phyloP scores from a whole-genome alignment of 139 green algal species.

The Chlamydomonas schloesseri region DNA sequence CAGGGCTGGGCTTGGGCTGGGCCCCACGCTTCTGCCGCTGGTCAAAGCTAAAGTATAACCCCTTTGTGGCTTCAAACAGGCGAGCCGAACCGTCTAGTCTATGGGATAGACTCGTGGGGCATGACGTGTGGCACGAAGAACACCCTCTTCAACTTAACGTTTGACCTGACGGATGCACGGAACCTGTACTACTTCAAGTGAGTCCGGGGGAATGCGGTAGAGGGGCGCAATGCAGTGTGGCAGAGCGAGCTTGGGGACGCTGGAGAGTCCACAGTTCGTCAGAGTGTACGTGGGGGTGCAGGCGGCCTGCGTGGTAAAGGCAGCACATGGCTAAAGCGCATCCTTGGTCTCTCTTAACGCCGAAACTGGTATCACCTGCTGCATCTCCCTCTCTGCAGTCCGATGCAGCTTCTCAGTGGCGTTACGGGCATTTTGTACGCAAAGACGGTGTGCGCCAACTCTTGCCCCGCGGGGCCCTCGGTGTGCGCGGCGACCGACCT shows the following conservation, averaged over 20 bases:
- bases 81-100: conserved; percentile 70
- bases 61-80: conserved; percentile 9
- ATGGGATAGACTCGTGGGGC: conserved; percentile 79
- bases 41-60: neutral
- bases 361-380: too few relatives aligned
- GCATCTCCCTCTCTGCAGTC: too few relatives aligned
- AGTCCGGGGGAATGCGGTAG: neutral
- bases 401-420: conserved; percentile 70
- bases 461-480: conserved; percentile 59
- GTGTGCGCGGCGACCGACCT: conserved; percentile 50
- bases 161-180: conserved; percentile 63
- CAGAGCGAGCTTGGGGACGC: too few relatives aligned
- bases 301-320: too few relatives aligned
- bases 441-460: conserved; percentile 67
- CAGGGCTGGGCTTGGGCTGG: too few relatives aligned
- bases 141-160: conserved; percentile 49
- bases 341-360: too few relatives aligned
- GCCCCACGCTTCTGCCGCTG: too few relatives aligned
- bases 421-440: conserved; percentile 61
- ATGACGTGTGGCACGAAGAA: conserved; percentile 74
- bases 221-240: neutral
- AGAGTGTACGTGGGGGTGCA: too few relatives aligned
- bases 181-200: conserved; percentile 84
- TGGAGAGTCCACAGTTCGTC: too few relatives aligned
- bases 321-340: too few relatives aligned